A percentile compares a stretch with the other conserved stretches of the same genome.
These are phyloP conservation scores for Phytophthora megakarya DNA, from an alignment of 352 stramenopile genomes.

Conservation along the genomic window DNA sequence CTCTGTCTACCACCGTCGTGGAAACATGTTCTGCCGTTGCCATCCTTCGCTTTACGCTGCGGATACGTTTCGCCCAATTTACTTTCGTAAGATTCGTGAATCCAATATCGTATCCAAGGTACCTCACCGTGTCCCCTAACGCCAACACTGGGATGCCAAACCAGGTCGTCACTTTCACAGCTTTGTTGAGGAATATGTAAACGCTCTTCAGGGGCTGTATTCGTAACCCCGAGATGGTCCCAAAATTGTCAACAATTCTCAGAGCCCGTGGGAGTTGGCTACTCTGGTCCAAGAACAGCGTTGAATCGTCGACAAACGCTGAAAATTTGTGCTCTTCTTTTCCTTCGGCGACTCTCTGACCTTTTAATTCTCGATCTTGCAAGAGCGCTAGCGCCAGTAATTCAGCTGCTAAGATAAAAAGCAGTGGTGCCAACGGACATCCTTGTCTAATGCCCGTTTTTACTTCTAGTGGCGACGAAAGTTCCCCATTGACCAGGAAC, in stretches of 20 bases:
- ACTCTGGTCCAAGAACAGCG: neutral
- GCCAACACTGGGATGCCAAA: neutral
- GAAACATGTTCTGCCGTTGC: neutral
- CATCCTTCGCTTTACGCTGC: neutral
- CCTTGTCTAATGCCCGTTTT: neutral
- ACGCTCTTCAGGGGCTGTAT: neutral
- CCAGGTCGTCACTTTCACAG: neutral
- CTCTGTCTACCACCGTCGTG: neutral
- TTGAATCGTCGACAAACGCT: constrained; percentile 3
- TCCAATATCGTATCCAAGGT: constrained; percentile 8
- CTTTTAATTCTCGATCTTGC: neutral
- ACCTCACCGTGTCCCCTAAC: neutral
- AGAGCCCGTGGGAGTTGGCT: neutral
- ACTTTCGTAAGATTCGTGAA: neutral
- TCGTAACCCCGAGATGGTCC: neutral
- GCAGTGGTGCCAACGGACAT: neutral
- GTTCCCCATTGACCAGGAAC: neutral
- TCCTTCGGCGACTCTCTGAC: neutral
- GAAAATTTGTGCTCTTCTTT: constrained; percentile 1
- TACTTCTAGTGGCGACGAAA: neutral
- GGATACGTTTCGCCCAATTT: neutral
- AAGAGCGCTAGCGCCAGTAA: neutral
- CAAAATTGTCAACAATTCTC: neutral
- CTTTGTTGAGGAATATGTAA: constrained; percentile 1
- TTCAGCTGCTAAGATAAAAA: constrained; percentile 3